Percentiles rank a stretch among this genome's conserved stretches.
Evolutionary conservation across 345 rosid species (phyloP).

Genomic region (Eucalyptus melliodora): DNA sequence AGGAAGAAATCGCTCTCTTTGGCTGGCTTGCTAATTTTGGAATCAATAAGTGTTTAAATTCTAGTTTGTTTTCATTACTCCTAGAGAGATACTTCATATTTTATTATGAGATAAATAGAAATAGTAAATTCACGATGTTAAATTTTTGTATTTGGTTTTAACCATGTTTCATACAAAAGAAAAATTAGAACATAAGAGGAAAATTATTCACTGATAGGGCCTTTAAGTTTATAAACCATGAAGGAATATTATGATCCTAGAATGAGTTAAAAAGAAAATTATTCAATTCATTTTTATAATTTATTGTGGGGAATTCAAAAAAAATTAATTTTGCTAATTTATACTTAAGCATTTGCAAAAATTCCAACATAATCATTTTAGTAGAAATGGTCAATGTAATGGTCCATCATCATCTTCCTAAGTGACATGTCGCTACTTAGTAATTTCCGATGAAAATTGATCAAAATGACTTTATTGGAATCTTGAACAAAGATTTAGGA

Average conservation of each 20-base stretch:
- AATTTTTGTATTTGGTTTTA: too few species aligned
- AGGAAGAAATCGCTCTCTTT: neutral
- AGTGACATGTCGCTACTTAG: rapidly evolving
- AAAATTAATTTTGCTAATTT: neutral
- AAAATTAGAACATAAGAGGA: neutral
- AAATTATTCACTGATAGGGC: neutral
- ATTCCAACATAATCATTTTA: neutral
- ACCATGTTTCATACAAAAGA: neutral
- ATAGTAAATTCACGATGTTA: neutral
- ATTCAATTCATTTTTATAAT: neutral
- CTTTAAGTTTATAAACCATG: neutral
- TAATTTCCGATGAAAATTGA: rapidly evolving
- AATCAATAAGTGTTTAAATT: neutral
- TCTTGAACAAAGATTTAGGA: neutral
- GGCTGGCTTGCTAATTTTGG: neutral
- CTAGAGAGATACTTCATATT: neutral
- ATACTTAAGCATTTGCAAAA: neutral
- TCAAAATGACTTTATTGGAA: neutral
- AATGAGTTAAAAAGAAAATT: neutral
- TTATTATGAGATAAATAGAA: neutral
- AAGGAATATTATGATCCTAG: neutral
- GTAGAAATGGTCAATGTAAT: neutral
- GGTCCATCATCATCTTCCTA: neutral
- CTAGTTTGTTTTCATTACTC: neutral
- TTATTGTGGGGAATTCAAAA: neutral